Evolutionary conservation across 306 rosid species (phyloP), one percentile per base, ranked within the genome.

Genomic region (Luffa aegyptiaca): DNA sequence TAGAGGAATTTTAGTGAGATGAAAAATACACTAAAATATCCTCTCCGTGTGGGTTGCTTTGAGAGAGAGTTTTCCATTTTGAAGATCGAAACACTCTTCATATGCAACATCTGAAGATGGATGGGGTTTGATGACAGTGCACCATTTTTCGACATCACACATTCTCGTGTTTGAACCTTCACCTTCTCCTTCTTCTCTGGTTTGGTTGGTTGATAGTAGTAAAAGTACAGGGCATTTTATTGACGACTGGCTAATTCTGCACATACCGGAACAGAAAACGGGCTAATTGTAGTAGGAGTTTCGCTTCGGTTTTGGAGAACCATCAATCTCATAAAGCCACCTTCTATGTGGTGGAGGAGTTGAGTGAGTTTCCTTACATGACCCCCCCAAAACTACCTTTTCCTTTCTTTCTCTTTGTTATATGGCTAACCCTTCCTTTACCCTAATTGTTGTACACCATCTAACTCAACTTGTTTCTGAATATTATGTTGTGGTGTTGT

Each of bases 161-260:
- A 10, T 14, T 65, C 46, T 37, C 6, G 10, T 64, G 26, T 64
- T 6, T 0, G n/a, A 33, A 35, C 45, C 21, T 33, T 12, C 2
- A 0, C 21, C n/a, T 16, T 17, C 58, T 17, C 20, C 58, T 53
- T 14, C 21, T 4, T 58, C 36, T 31, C 7, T 14, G 62, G 62
- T 56, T 16, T 14, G 62, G 62, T 56, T 8, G 33, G 7, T 57
- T 7, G 13, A 57, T 57, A 57, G 44, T 12, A 63, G 70, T 64
- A 62, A 62, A 20, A 12, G 57, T 71, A 71, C 41, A 71, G 57
- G 48, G 4, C 37, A 3, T 58, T 58, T 45, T 5, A 14, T 73
- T 73, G 77, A 73, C 59, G 26, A 31, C 59, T 72, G 42, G 41
- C 77, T 73, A 73, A 73, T 73, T 73, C 77, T 73, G 77, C 77